A percentile compares a stretch with the other conserved stretches of the same genome.
These are phyloP conservation scores for Diaporthe sp. DNA, from an alignment of 2,329 filamentous ascomycete species.

Conservation along the genomic window DNA sequence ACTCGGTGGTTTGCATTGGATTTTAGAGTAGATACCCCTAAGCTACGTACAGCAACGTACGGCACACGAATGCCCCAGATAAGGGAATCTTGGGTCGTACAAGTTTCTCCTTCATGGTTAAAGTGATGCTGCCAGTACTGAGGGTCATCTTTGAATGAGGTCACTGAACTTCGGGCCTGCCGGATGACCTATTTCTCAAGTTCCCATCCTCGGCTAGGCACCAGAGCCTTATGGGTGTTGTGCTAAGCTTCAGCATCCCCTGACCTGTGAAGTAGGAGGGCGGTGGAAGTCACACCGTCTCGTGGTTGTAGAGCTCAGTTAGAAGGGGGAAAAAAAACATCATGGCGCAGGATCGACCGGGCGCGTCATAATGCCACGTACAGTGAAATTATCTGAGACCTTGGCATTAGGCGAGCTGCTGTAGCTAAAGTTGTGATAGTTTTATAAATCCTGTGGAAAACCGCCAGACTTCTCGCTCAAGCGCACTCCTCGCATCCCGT, in stretches of 20 bases:
- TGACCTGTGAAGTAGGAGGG: neutral
- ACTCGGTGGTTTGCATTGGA: constrained; percentile 5
- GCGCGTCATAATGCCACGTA: neutral
- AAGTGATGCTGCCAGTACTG: neutral
- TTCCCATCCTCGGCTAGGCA: too few relatives aligned
- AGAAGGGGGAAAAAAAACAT: too few relatives aligned
- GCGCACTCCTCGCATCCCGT: neutral
- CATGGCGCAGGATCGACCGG: too few relatives aligned
- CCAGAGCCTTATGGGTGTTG: neutral
- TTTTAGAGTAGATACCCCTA: constrained; percentile 34
- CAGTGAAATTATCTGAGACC: neutral
- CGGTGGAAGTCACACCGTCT: neutral
- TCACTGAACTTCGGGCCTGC: too few relatives aligned
- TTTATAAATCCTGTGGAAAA: neutral
- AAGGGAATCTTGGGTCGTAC: neutral
- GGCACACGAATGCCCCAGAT: neutral
- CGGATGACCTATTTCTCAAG: neutral
- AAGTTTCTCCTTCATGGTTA: neutral
- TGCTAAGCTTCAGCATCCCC: neutral
- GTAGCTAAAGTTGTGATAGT: neutral
- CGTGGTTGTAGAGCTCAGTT: neutral
- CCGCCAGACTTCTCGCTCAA: neutral
- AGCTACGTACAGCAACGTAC: neutral
- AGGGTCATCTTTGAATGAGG: too few relatives aligned
- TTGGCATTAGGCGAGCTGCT: neutral